A percentile compares a stretch with the other conserved stretches of the same genome.
Conservation (phyloP, 495 filamentous ascomycete genomes). For the Xylaria longipes region DNA sequence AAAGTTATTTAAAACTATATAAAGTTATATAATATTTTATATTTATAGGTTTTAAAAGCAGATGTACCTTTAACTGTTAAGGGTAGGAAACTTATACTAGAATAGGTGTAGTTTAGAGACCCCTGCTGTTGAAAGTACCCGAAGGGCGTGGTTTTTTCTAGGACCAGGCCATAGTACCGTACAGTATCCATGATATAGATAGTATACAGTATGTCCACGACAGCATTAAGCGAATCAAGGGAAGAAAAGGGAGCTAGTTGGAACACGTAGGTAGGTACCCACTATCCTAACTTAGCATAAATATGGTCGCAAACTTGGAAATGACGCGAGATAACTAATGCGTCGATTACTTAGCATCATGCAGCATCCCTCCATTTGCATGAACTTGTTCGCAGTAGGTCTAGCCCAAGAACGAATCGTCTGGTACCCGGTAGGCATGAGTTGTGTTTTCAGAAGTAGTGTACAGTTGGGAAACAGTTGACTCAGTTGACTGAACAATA, state of each 20-base stretch:
- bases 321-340: conserved; percentile 5
- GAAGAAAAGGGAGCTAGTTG: not conserved
- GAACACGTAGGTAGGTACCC: conserved; percentile 1
- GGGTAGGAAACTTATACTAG: too few species aligned
- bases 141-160: too few species aligned
- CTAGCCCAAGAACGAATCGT: not conserved
- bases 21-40: too few species aligned
- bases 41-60: too few species aligned
- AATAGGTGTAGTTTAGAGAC: too few species aligned
- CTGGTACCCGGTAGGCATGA: not conserved
- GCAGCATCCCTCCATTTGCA: conserved; percentile 10
- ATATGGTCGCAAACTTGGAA: not conserved
- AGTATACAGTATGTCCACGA: too few species aligned
- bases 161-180: too few species aligned
- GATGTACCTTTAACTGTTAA: too few species aligned
- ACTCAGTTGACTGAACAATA: not conserved
- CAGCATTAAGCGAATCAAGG: conserved; percentile 1
- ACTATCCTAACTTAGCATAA: not conserved
- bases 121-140: too few species aligned
- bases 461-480: not conserved
- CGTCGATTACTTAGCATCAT: not conserved
- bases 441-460: not conserved
- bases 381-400: conserved; percentile 4
- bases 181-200: too few species aligned
- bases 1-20: too few species aligned